These are phyloP conservation scores for Phytophthora idaei DNA, from an alignment of 352 stramenopile genomes.

Conservation along the genomic window DNA sequence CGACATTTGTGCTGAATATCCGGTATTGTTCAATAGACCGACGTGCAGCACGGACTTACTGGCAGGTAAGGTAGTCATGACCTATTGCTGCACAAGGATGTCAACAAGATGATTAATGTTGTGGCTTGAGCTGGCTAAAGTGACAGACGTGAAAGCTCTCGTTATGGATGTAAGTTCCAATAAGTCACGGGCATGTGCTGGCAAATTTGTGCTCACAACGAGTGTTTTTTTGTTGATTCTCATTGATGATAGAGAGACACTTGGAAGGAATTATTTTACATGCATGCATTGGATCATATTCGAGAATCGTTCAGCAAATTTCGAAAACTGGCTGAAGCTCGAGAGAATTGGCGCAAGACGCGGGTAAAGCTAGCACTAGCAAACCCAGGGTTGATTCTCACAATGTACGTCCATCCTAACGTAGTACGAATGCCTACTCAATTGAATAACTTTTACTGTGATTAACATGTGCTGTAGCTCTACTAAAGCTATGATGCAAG, in stretches of 20 bases:
- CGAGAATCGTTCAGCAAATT: constrained; percentile 59
- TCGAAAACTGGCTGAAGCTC: constrained; percentile 60
- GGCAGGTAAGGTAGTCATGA: constrained; percentile 31
- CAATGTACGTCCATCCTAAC: constrained; percentile 46
- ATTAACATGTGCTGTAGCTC: constrained; percentile 41
- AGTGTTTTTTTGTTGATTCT: neutral
- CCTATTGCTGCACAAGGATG: neutral
- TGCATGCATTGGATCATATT: constrained; percentile 76
- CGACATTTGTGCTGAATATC: constrained; percentile 77
- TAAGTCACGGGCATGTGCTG: neutral
- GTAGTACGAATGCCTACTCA: too few species aligned
- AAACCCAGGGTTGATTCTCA: constrained; percentile 72
- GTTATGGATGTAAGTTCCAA: constrained; percentile 70
- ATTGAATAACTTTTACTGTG: neutral
- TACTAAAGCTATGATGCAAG: constrained; percentile 85
- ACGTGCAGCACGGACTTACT: constrained; percentile 71
- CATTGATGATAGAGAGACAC: constrained; percentile 56
- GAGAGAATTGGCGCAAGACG: constrained; percentile 80
- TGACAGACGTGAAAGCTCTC: constrained; percentile 82
- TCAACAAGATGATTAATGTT: neutral
- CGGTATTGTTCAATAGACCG: constrained; percentile 65
- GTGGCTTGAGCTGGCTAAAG: constrained; percentile 7
- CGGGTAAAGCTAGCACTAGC: constrained; percentile 73
- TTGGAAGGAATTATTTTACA: constrained; percentile 81
- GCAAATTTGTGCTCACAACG: neutral